These are phyloP conservation scores for Venturia pyrina DNA, from an alignment of 2,329 filamentous ascomycete species.

Conservation along the genomic window DNA sequence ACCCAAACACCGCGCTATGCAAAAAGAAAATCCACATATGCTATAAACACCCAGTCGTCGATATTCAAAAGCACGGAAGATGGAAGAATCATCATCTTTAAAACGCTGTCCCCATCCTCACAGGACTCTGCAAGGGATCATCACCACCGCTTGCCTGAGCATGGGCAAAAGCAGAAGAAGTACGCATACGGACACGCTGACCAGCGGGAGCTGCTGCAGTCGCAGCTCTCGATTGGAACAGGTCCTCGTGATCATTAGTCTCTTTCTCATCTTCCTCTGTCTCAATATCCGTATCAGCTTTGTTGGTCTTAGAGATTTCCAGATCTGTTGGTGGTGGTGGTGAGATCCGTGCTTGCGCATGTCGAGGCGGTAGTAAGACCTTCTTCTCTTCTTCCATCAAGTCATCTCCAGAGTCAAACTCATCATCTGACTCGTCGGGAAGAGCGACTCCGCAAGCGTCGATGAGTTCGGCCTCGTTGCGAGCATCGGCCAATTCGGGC, in stretches of 20 bases:
- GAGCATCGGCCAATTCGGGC: background rate
- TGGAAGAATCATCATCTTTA: background rate
- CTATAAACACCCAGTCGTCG: background rate
- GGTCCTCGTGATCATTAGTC: background rate
- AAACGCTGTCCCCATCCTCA: background rate
- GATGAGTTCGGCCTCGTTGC: background rate
- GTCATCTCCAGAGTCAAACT: background rate
- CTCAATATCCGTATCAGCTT: background rate
- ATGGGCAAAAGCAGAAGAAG: background rate
- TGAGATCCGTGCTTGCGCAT: background rate
- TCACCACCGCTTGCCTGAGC: background rate
- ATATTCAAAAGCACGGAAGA: background rate
- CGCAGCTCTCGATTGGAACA: background rate
- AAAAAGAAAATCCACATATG: background rate
- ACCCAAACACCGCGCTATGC: background rate
- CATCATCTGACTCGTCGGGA: background rate
- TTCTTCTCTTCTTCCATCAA: background rate
- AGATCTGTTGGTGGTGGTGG: background rate
- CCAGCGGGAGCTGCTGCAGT: background rate
- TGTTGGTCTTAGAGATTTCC: background rate
- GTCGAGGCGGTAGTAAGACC: background rate
- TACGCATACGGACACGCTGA: background rate
- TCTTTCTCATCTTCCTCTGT: background rate
- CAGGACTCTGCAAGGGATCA: slow-evolving; percentile 2
- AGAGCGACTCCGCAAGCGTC: background rate